Conservation (phyloP, 1,284 basidiomycete genomes). For the Uromyces viciae-fabae region DNA sequence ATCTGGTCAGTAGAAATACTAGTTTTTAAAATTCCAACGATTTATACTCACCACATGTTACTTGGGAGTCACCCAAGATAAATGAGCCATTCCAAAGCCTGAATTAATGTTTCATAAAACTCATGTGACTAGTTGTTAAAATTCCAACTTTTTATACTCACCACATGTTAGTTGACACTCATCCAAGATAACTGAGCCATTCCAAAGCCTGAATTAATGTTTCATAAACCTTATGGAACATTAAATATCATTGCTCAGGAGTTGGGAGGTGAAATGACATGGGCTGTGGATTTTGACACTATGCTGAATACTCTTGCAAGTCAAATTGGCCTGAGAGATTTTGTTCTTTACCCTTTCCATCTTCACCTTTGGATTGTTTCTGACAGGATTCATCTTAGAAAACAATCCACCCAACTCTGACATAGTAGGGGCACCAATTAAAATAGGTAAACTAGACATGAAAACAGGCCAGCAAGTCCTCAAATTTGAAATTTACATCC, state of each 20-base stretch:
- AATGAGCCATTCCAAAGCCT: too few species aligned
- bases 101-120: too few species aligned
- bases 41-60: too few species aligned
- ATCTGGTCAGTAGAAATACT: too few species aligned
- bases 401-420: neutral
- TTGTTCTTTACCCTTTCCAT: neutral
- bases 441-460: neutral
- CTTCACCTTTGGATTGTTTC: neutral
- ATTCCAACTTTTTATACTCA: too few species aligned
- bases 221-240: too few species aligned
- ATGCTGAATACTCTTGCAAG: neutral
- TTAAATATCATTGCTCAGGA: neutral
- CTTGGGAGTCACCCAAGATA: too few species aligned
- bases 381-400: neutral
- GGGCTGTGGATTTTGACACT: neutral
- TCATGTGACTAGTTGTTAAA: too few species aligned
- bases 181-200: too few species aligned
- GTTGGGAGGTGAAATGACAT: neutral
- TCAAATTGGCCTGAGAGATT: neutral
- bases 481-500: neutral
- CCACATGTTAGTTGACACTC: too few species aligned
- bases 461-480: conserved; percentile 6
- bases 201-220: too few species aligned
- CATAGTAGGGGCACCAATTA: neutral
- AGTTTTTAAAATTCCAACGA: too few species aligned